A percentile compares a stretch with the other conserved stretches of the same genome.
phyloP scores from a whole-genome alignment of 805 yeast genomes.

The Lachancea meyersii region DNA sequence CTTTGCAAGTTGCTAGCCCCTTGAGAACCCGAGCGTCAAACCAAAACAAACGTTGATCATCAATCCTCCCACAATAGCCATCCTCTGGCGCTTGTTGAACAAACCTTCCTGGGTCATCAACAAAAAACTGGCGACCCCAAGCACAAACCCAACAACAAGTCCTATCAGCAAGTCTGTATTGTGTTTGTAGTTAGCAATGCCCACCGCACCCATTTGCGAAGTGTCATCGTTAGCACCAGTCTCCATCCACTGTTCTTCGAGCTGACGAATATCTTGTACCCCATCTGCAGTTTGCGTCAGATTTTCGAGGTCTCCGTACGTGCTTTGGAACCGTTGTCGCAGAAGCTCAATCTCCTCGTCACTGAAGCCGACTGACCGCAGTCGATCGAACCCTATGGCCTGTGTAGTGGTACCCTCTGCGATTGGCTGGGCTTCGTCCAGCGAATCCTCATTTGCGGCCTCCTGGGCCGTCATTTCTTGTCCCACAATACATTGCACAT shows the following conservation, averaged over 20 bases:
- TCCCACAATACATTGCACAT: slow-evolving; percentile 76
- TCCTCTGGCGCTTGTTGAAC: slow-evolving; percentile 55
- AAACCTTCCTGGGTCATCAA: slow-evolving; percentile 53
- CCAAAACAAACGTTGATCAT: slow-evolving; percentile 49
- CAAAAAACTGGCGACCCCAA: slow-evolving; percentile 68
- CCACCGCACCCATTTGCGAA: slow-evolving; percentile 38
- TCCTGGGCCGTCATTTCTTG: slow-evolving; percentile 34
- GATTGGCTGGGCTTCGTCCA: slow-evolving; percentile 38
- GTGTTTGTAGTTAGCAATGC: slow-evolving; percentile 37
- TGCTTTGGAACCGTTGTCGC: slow-evolving; percentile 64
- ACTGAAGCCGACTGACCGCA: slow-evolving; percentile 76
- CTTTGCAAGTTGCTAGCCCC: slow-evolving; percentile 1
- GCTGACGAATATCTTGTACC: slow-evolving; percentile 49
- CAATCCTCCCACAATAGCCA: slow-evolving; percentile 69
- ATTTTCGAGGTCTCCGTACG: slow-evolving; percentile 48
- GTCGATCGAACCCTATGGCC: slow-evolving; percentile 79
- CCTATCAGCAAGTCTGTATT: slow-evolving; percentile 69
- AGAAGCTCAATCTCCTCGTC: slow-evolving; percentile 68
- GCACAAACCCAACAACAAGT: slow-evolving; percentile 61
- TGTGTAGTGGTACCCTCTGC: slow-evolving; percentile 35
- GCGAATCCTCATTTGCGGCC: slow-evolving; percentile 50
- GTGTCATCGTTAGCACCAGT: slow-evolving; percentile 54
- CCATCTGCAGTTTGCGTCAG: slow-evolving; percentile 26
- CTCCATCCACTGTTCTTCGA: slow-evolving; percentile 88
- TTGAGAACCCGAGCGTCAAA: slow-evolving; percentile 4